Conservation (phyloP, 2,329 filamentous ascomycete genomes). For the Botrytis fabae region DNA sequence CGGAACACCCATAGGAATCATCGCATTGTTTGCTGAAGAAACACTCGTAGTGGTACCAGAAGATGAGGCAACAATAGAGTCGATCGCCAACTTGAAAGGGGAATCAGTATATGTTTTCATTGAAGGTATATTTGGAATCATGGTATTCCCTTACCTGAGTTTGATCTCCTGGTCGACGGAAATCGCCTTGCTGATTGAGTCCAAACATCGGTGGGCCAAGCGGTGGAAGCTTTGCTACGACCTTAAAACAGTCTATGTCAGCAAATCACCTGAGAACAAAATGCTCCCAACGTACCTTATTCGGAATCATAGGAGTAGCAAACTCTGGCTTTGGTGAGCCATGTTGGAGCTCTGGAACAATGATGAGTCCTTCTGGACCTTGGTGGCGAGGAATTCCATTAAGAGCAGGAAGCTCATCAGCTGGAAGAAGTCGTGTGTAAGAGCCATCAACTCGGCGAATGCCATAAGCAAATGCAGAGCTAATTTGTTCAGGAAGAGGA, state of each 20-base stretch:
- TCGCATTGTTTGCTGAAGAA: not conserved
- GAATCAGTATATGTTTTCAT: slow-evolving; percentile 16
- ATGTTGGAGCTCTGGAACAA: slow-evolving; percentile 34
- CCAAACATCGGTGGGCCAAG: not conserved
- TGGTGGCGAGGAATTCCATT: slow-evolving; percentile 40
- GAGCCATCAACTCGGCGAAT: slow-evolving; percentile 54
- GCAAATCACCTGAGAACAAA: not conserved
- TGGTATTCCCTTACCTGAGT: slow-evolving; percentile 17
- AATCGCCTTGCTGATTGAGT: not conserved
- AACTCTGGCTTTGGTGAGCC: slow-evolving; percentile 26
- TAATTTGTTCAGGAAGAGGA: slow-evolving; percentile 32
- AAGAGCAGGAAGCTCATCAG: slow-evolving; percentile 50
- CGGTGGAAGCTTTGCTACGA: slow-evolving; percentile 13
- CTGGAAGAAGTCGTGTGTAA: slow-evolving; percentile 56
- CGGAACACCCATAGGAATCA: not conserved
- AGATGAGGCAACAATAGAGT: slow-evolving; percentile 18
- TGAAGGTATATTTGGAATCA: not conserved
- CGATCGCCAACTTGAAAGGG: slow-evolving; percentile 12
- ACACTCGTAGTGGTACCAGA: not conserved
- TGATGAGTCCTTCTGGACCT: slow-evolving; percentile 38
- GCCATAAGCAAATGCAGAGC: slow-evolving; percentile 50
- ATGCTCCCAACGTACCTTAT: slow-evolving; percentile 26
- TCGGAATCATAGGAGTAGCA: slow-evolving; percentile 29
- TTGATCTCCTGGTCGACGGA: slow-evolving; percentile 1
- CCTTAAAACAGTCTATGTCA: not conserved